Base-by-base conservation (phyloP, 2,329 filamentous ascomycete species). In the Ambrosiella beaveri region DNA sequence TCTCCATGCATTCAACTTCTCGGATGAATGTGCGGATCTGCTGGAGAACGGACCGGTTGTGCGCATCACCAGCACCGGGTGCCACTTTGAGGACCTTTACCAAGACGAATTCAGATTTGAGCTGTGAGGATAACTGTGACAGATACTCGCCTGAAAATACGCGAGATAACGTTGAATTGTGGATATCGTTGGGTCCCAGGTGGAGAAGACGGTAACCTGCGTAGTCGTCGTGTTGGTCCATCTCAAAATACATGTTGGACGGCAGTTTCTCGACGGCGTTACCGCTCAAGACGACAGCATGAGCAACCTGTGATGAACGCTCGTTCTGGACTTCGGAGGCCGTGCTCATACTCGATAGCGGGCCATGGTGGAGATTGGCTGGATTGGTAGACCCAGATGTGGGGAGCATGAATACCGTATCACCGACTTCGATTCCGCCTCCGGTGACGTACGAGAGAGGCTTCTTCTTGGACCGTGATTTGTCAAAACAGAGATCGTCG, bases 21-120 rank as follows among this genome's bases (percentile, higher is more conserved):
- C 78, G 76, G 61, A 79, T 67, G 77, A 78, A 81, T 65, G 78
- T 75, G 63, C 81, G 75, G 47, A 78, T 77, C 64, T 81, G 78
- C 1, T 74, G 75, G 62, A 81, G 79, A 35, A 56, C 6, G 6
- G 15, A 17, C n/a, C 39, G 19, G 36, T 56, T 27, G 4, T 55
- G 37, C 8, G 35, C 35, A 2, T 27, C 36, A 7, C 37, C 27
- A 8, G n/a, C 37, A 17, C 50, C 51, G 2, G 44, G 27, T 15
- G 15, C 27, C 0, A 53, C 54, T 12, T 54, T 54, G 15, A 59
- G 45, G 8, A 59, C 27, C 19, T 59, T 59, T 36, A 55, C 57
- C 11, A 59, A 17, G 37, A 59, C 54, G 27, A 39, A 59, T 12
- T 56, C 52, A 13, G 17, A 41, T 12, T 56, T 9, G 36, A 7